phyloP scores from a whole-genome alignment of 495 filamentous ascomycete genomes.

The Elasticomyces elasticus region DNA sequence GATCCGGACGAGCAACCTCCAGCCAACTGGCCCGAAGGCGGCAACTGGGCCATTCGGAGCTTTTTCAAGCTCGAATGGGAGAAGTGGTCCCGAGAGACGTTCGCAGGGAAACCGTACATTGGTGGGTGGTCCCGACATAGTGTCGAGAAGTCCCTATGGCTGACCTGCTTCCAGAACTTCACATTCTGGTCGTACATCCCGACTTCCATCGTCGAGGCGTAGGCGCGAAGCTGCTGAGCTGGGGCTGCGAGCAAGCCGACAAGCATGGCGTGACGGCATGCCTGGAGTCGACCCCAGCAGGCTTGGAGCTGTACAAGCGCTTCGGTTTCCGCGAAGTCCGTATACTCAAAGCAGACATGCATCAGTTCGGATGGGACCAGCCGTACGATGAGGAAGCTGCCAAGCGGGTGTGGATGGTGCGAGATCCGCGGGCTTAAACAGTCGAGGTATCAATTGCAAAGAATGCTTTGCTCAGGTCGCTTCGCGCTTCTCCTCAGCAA shows the following conservation, averaged over 20 bases:
- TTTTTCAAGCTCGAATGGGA: slow-evolving; percentile 15
- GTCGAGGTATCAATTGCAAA: too few species aligned
- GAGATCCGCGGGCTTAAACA: too few species aligned
- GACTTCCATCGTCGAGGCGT: slow-evolving; percentile 14
- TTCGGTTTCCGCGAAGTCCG: slow-evolving; percentile 17
- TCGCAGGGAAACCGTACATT: slow-evolving; percentile 18
- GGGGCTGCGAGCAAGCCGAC: slow-evolving; percentile 23
- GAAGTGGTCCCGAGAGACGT: slow-evolving; percentile 3
- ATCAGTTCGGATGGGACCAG: slow-evolving; percentile 13
- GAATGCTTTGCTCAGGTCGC: too few species aligned
- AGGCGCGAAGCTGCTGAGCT: slow-evolving; percentile 10
- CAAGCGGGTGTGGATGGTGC: slow-evolving; percentile 18
- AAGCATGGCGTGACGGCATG: slow-evolving; percentile 5
- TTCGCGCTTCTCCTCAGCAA: too few species aligned
- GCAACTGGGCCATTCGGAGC: slow-evolving; percentile 11
- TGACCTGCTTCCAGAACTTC: slow-evolving; percentile 11
- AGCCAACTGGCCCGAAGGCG: slow-evolving; percentile 10
- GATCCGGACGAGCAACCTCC: slow-evolving; percentile 14
- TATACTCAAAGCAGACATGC: slow-evolving; percentile 15
- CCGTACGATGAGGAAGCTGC: slow-evolving; percentile 19
- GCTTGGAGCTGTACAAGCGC: slow-evolving; percentile 16
- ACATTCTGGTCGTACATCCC: slow-evolving; percentile 18
- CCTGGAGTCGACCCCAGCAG: slow-evolving; percentile 19
- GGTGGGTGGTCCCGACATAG: slow-evolving; percentile 9
- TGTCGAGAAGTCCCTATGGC: too few species aligned